These are phyloP conservation scores for Deuterostichococcus epilithicus DNA, from an alignment of 139 green algal species.

Conservation along the genomic window DNA sequence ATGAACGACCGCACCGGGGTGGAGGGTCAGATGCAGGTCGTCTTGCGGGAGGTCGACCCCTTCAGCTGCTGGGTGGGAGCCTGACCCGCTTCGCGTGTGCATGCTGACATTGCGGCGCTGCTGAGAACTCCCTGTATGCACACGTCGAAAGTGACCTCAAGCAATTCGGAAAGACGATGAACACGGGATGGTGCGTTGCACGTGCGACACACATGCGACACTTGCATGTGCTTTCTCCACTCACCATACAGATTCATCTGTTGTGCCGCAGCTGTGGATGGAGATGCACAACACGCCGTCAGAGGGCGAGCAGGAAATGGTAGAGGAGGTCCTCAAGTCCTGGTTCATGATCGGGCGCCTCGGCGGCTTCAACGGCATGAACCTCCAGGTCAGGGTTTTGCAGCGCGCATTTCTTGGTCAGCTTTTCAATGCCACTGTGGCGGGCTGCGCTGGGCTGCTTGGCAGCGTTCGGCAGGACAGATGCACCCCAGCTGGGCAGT, in stretches of 20 bases:
- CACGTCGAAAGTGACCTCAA: background rate
- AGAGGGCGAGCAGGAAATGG: slow-evolving; percentile 45
- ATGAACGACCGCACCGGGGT: slow-evolving; percentile 19
- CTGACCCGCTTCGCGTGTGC: background rate
- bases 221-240: background rate
- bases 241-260: background rate
- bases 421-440: background rate
- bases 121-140: background rate
- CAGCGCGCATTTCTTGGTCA: background rate
- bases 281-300: slow-evolving; percentile 36
- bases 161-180: background rate
- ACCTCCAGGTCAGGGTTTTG: slow-evolving; percentile 65
- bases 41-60: slow-evolving; percentile 55
- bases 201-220: background rate
- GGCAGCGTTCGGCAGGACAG: too few relatives aligned
- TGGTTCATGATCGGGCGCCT: slow-evolving; percentile 89
- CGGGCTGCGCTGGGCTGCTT: too few relatives aligned
- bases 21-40: slow-evolving; percentile 31
- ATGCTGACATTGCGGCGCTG: background rate
- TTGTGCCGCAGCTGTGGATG: slow-evolving; percentile 43
- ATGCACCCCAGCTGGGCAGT: too few relatives aligned
- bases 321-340: slow-evolving; percentile 59
- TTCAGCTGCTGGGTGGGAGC: slow-evolving; percentile 57
- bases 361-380: slow-evolving; percentile 77
- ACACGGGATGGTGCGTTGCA: background rate